Conservation (phyloP, 148 eudicot species). For the Oxyria digyna region DNA sequence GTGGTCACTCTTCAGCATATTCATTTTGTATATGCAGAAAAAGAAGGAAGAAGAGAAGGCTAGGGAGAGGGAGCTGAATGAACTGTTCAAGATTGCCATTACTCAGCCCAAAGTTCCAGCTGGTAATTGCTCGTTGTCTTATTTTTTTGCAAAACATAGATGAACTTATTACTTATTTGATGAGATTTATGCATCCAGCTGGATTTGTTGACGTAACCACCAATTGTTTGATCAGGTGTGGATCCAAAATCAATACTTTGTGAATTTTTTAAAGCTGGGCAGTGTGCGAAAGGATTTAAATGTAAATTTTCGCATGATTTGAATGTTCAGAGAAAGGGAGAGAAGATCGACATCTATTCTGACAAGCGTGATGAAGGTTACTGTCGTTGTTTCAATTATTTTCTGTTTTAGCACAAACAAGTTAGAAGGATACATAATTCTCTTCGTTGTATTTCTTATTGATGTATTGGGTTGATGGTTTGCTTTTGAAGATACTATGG, state of each 20-base stretch:
- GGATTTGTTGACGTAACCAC: slow-evolving; percentile 13
- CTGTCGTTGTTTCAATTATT: background rate
- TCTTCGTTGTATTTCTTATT: background rate
- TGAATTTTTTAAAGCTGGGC: slow-evolving; percentile 81
- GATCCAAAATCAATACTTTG: slow-evolving; percentile 91
- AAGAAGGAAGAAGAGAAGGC: slow-evolving; percentile 88
- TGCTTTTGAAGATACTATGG: slow-evolving; percentile 46
- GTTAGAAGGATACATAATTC: background rate
- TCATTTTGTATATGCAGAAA: slow-evolving; percentile 36
- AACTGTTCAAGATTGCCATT: slow-evolving; percentile 76
- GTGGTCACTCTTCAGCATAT: background rate
- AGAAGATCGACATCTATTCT: slow-evolving; percentile 67
- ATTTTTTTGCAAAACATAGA: background rate
- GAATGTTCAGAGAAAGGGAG: slow-evolving; percentile 79
- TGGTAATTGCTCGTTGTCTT: slow-evolving; percentile 31
- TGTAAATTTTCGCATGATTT: slow-evolving; percentile 89
- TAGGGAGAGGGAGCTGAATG: slow-evolving; percentile 72
- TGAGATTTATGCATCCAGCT: background rate
- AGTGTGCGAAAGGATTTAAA: slow-evolving; percentile 88
- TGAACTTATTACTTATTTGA: background rate
- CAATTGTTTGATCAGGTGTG: slow-evolving; percentile 50
- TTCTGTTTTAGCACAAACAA: background rate
- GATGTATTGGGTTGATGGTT: slow-evolving; percentile 1
- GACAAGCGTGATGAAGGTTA: slow-evolving; percentile 69
- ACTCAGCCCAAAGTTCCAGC: slow-evolving; percentile 88